Base-by-base conservation (phyloP, 2,329 filamentous ascomycete species). In the Falciphora oryzae region DNA sequence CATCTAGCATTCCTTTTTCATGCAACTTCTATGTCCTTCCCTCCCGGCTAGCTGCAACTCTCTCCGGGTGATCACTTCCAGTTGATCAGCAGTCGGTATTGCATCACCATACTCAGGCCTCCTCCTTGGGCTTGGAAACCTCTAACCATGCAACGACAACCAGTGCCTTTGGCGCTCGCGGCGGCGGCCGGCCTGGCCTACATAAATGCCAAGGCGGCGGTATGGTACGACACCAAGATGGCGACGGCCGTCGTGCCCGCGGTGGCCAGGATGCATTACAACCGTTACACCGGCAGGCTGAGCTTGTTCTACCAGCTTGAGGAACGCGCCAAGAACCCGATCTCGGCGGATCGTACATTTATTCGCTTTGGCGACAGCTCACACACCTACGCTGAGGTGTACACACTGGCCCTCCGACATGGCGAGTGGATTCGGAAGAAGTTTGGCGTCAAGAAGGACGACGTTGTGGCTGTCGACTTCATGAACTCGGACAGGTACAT, bases 401-500 rank as follows among this genome's bases (percentile, higher is more conserved):
- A 96, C 75, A 83, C 92, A 64, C 83, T 77, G 11, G 84, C 85
- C 1, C 78, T 96, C 57, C 87, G 87, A 66, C 91, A 93, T 71
- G 92, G 90, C 32, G 80, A 84, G 63, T 96, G 90, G 89, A 78
- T 96, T 64, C 88, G 87, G 73, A 81, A 83, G 1, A 81, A 77
- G 13, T 82, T 88, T 63, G 81, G 81, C 35, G 80, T 96, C 60
- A 82, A 87, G 69, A 84, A 86, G 31, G 85, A 85, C 59, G 91
- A 96, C 63, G 86, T 96, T 44, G 89, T 96, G 25, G 92, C 91
- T 11, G 82, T 96, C 69, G 84, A 95, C 74, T 90, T 91, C 69
- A 88, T 90, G 76, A 97, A 96, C 73, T 91, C 87, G 57, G 87
- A 92, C n/a, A 82, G 83, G 3, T 94, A 92, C 71, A 71, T 94